phyloP scores from a whole-genome alignment of 177 flowering plant genomes.

The Tripterygium wilfordii region DNA sequence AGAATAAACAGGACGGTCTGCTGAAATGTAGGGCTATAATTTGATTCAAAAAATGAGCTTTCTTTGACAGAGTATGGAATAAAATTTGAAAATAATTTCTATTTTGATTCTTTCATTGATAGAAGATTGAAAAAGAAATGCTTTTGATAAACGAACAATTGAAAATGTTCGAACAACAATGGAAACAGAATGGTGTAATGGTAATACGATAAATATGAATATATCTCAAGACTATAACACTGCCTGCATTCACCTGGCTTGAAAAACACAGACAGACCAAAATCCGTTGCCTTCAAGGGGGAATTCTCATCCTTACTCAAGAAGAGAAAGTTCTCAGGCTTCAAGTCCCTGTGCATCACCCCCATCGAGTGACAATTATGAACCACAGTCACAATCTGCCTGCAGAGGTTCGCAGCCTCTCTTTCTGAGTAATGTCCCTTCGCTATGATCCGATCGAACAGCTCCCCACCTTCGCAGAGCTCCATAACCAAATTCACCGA shows the following conservation, averaged over 20 bases:
- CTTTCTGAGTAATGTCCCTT: conserved; percentile 92
- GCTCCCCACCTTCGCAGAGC: conserved; percentile 92
- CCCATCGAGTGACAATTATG: conserved; percentile 89
- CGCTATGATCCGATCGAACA: conserved; percentile 89
- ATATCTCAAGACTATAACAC: too few species aligned
- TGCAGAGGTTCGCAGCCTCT: conserved; percentile 67
- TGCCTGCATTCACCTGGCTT: conserved; percentile 50
- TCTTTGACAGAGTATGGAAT: too few species aligned
- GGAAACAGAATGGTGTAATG: too few species aligned
- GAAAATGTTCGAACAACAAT: too few species aligned
- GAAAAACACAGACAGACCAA: conserved; percentile 86
- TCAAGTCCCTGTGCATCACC: conserved; percentile 89
- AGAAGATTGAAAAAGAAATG: too few species aligned
- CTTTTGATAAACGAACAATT: too few species aligned
- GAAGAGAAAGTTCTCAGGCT: conserved; percentile 91
- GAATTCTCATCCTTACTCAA: conserved; percentile 55
- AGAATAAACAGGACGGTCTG: too few species aligned
- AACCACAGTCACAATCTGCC: conserved; percentile 84
- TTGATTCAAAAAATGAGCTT: too few species aligned
- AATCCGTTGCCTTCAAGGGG: conserved; percentile 88
- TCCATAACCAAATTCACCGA: conserved; percentile 92
- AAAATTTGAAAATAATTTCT: too few species aligned
- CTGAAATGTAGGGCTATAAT: too few species aligned
- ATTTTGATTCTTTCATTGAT: too few species aligned
- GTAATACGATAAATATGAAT: too few species aligned